Percentiles rank a stretch among this genome's conserved stretches.
phyloP scores from a whole-genome alignment of 352 stramenopile species.

The Phytophthora lateralis region DNA sequence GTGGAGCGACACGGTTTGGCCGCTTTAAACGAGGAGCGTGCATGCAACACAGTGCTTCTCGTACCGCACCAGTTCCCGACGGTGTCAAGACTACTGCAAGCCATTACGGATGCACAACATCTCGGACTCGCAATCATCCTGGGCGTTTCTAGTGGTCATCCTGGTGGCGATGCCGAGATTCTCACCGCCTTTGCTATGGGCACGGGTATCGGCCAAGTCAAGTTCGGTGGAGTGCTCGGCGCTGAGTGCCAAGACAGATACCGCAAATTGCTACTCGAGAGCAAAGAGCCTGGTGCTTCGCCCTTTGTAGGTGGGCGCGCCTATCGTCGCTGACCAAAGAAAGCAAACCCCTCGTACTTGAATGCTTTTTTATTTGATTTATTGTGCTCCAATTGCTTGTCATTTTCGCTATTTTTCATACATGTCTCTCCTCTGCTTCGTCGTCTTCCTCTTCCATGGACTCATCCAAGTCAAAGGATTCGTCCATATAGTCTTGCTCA shows the following conservation, averaged over 20 bases:
- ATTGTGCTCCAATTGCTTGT: background rate
- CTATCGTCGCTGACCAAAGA: conserved; percentile 27
- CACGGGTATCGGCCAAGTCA: conserved; percentile 64
- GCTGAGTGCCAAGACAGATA: conserved; percentile 58
- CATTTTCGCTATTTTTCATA: conserved; percentile 5
- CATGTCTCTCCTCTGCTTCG: conserved; percentile 18
- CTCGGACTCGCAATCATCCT: conserved; percentile 63
- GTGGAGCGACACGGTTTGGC: conserved; percentile 48
- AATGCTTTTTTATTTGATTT: conserved; percentile 20
- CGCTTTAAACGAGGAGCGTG: conserved; percentile 52
- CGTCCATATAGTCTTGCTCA: conserved; percentile 63
- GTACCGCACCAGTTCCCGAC: conserved; percentile 62
- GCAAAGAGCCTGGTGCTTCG: conserved; percentile 47
- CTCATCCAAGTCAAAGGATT: conserved; percentile 80
- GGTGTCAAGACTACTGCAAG: conserved; percentile 48
- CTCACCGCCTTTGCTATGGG: conserved; percentile 57
- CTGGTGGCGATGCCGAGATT: conserved; percentile 41
- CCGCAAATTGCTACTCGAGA: conserved; percentile 56
- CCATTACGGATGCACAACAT: conserved; percentile 50
- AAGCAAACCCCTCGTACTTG: conserved; percentile 2
- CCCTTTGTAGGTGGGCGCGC: conserved; percentile 47
- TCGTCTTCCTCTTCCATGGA: conserved; percentile 68
- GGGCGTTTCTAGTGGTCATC: conserved; percentile 40
- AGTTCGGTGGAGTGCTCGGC: conserved; percentile 63
- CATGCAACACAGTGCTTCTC: conserved; percentile 66